Conservation (phyloP, 176 grass and related monocot genomes). For the Puccinellia tenuiflora region DNA sequence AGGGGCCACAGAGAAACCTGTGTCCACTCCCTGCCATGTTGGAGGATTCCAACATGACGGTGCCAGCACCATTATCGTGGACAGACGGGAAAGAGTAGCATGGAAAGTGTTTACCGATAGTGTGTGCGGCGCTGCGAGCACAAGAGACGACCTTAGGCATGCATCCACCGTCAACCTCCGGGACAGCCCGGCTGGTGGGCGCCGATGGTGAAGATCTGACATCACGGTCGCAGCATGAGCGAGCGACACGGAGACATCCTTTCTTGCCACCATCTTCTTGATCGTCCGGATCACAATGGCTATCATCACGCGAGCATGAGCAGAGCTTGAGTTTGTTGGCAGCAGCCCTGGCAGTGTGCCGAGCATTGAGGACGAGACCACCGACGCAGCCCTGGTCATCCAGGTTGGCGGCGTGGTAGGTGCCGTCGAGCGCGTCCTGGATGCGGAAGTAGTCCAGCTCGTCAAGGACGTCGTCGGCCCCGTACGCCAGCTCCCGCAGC, state of each 20-base stretch:
- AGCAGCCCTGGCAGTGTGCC: no score
- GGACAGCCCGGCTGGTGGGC: background rate
- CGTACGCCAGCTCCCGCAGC: background rate
- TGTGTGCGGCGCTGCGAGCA: no score
- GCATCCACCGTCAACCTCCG: no score
- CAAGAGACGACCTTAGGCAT: no score
- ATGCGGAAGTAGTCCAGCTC: background rate
- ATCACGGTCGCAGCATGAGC: accelerated
- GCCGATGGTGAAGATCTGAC: background rate
- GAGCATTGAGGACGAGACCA: background rate
- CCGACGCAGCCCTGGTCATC: background rate
- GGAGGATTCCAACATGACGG: background rate
- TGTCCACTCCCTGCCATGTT: background rate
- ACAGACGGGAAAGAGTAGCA: background rate
- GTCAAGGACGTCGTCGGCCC: background rate
- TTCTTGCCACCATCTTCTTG: background rate
- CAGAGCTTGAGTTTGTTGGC: no score
- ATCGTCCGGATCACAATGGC: background rate
- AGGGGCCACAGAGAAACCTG: background rate
- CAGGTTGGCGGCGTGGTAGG: background rate
- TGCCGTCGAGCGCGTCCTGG: background rate
- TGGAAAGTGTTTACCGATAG: background rate
- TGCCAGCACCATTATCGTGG: background rate
- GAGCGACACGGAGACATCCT: background rate
- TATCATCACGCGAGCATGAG: background rate